Conservation (phyloP, 148 eudicot genomes). For the Fagopyrum esculentum region DNA sequence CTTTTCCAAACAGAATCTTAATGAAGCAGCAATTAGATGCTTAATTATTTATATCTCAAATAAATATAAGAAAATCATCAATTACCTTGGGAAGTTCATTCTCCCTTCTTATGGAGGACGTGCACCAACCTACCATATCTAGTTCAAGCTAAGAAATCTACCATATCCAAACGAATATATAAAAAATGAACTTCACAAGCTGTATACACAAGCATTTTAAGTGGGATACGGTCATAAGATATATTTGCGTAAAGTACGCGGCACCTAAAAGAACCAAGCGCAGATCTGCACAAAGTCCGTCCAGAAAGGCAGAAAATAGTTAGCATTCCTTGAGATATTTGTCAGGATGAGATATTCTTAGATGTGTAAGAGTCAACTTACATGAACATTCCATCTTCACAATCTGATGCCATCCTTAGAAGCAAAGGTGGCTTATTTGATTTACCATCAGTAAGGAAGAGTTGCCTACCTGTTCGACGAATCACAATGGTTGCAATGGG, state of each 20-base stretch:
- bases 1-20: neutral
- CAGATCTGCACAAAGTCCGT: slow-evolving; percentile 55
- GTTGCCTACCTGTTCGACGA: slow-evolving; percentile 94
- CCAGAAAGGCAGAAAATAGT: neutral
- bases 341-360: neutral
- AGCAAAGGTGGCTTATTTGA: slow-evolving; percentile 82
- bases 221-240: slow-evolving; percentile 92
- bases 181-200: neutral
- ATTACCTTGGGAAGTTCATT: slow-evolving; percentile 77
- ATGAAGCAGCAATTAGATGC: neutral
- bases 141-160: slow-evolving; percentile 31
- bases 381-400: slow-evolving; percentile 78
- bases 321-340: slow-evolving; percentile 16
- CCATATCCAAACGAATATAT: slow-evolving; percentile 1
- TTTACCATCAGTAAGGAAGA: slow-evolving; percentile 91
- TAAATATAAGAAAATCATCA: slow-evolving; percentile 2
- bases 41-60: neutral
- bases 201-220: slow-evolving; percentile 2
- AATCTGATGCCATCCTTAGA: slow-evolving; percentile 80
- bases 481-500: slow-evolving; percentile 68
- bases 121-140: slow-evolving; percentile 99
- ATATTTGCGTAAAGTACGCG: slow-evolving; percentile 90
- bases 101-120: slow-evolving; percentile 92
- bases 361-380: slow-evolving; percentile 29
- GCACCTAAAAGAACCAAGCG: slow-evolving; percentile 79